Evolutionary conservation across 2,329 filamentous ascomycete genomes (phyloP), one percentile per base, ranked within the genome.

Genomic region (Exophiala bonariae): DNA sequence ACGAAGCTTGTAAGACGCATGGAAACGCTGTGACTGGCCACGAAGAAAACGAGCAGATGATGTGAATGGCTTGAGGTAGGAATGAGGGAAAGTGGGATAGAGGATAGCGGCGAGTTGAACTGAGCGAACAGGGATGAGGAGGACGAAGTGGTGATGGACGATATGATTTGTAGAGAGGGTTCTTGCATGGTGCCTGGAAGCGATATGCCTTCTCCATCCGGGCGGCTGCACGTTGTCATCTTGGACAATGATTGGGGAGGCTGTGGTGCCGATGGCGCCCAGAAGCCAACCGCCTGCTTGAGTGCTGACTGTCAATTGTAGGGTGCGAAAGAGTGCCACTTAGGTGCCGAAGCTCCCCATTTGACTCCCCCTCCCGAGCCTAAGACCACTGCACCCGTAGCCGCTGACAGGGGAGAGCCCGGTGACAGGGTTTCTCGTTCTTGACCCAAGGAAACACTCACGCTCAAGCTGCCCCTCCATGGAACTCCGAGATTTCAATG

Each of bases 11-110:
- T 37, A 16, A 37, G 35, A 37, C 10, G 39, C 17, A 17, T 42
- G 32, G 36, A 53, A 34, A 49, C 50, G 50, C 50, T 32, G 46
- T 49, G 50, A 53, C 50, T 49, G 46, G 50, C 20, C 44, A 38
- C 39, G 31, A 17, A 44, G 11, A 34, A 18, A 19, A 19, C 9
- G 4, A 37, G 23, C 18, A 18, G 18, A 37, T 4, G 18, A 5
- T 18, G 10, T 35, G 38, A 36, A 31, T 41, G 44, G 39, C 20
- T 16, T 8, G 14, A 13, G 17, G 26, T 2, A 20, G 41, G n/a
- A 36, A 28, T 20, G 23, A 16, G 32, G 19, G 23, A 18, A 23
- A 28, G 35, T 43, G 40, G 34, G 38, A 45, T 38, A 37, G 18
- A 36, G 33, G 28, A 18, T 18, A 41, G 23, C 26, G 35, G 31